Conservation (phyloP, 2,329 filamentous ascomycete species). For the Cercospora beticola region DNA sequence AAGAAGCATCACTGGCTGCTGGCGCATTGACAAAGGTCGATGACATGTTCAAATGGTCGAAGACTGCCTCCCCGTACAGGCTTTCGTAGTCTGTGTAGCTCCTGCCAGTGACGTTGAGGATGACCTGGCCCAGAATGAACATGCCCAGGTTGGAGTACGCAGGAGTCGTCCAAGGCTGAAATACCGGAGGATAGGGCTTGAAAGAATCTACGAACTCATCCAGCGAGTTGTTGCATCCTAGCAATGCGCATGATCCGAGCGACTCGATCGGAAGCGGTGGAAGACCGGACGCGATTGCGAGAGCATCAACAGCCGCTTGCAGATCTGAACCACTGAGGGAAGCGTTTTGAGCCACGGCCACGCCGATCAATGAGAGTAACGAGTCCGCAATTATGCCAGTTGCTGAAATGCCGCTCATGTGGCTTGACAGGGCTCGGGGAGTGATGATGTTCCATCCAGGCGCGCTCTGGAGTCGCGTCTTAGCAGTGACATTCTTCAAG, state of each 20-base stretch:
- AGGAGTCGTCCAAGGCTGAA: conserved; percentile 4
- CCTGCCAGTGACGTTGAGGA: conserved; percentile 42
- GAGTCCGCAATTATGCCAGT: neutral
- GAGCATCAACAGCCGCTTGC: neutral
- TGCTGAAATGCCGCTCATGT: conserved; percentile 40
- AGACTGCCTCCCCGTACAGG: conserved; percentile 45
- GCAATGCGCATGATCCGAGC: neutral
- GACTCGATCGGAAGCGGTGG: neutral
- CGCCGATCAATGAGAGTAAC: neutral
- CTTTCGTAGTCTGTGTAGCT: conserved; percentile 44
- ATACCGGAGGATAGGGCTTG: conserved; percentile 5
- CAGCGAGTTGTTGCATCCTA: neutral
- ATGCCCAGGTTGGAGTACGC: conserved; percentile 10
- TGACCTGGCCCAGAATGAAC: conserved; percentile 7
- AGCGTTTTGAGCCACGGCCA: neutral
- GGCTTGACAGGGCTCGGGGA: conserved; percentile 46
- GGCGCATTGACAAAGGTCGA: conserved; percentile 37
- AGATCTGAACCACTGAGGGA: neutral
- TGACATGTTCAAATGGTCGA: conserved; percentile 28
- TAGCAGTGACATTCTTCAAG: conserved; percentile 16
- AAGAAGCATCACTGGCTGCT: neutral
- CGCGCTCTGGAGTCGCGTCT: neutral
- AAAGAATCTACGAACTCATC: neutral
- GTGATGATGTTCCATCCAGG: conserved; percentile 50
- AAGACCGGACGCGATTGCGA: neutral